Conservation (phyloP, 495 filamentous ascomycete species). For the Wilcoxina mikolae region DNA sequence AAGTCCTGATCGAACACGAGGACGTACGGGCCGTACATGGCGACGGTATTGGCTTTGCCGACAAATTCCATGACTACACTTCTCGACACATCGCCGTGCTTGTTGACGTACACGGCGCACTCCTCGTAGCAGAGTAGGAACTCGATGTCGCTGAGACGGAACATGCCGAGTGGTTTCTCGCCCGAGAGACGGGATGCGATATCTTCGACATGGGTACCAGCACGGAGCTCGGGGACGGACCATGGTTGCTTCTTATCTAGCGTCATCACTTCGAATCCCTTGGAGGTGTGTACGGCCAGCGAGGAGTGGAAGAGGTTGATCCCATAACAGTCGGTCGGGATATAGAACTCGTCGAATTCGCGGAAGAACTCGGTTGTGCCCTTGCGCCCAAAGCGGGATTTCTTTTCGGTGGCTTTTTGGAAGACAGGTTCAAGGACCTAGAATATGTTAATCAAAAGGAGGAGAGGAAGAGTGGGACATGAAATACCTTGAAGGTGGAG, state of each 20-base stretch:
- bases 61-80: constrained; percentile 96
- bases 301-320: constrained; percentile 92
- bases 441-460: constrained; percentile 11
- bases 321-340: constrained; percentile 86
- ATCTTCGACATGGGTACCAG: constrained; percentile 50
- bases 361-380: constrained; percentile 90
- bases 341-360: constrained; percentile 97
- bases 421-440: constrained; percentile 79
- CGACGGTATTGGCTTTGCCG: constrained; percentile 58
- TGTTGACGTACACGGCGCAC: constrained; percentile 94
- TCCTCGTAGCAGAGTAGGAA: constrained; percentile 90
- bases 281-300: constrained; percentile 76
- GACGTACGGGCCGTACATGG: constrained; percentile 69
- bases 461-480: no score
- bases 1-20: constrained; percentile 77
- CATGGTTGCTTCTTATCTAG: constrained; percentile 89
- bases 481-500: constrained; percentile 62
- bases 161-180: constrained; percentile 85
- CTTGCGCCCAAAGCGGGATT: constrained; percentile 46
- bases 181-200: constrained; percentile 68
- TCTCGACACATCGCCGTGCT: constrained; percentile 86
- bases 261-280: constrained; percentile 86
- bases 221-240: constrained; percentile 72
- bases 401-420: constrained; percentile 69
- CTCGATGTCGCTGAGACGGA: constrained; percentile 80